Evolutionary conservation across 1,139 yeast species (phyloP).

Genomic region (Starmera stellimalicola): DNA sequence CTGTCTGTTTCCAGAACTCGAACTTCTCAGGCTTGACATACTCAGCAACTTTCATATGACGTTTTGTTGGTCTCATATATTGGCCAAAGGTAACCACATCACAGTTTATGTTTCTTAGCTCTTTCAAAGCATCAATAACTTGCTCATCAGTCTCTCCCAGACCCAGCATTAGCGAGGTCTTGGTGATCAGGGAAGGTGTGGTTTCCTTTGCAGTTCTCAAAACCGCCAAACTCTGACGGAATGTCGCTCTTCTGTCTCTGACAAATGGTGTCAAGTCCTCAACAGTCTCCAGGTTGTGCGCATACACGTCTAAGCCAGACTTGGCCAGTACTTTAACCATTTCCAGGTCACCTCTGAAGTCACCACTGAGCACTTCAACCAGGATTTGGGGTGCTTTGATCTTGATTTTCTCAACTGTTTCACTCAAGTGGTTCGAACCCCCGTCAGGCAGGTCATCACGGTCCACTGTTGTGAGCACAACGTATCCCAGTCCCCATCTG

Average conservation of each 20-base stretch:
- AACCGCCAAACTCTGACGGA: conserved; percentile 76
- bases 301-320: conserved; percentile 91
- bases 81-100: conserved; percentile 98
- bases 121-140: conserved; percentile 61
- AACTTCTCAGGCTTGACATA: conserved; percentile 93
- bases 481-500: conserved; percentile 98
- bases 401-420: conserved; percentile 79
- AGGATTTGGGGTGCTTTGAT: conserved; percentile 82
- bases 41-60: conserved; percentile 97
- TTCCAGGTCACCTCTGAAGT: conserved; percentile 81
- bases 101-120: conserved; percentile 66
- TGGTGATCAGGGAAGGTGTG: conserved; percentile 72
- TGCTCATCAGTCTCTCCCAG: conserved; percentile 95
- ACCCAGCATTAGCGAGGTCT: conserved; percentile 94
- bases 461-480: conserved; percentile 94
- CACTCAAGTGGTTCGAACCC: conserved; percentile 84
- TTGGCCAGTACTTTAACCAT: conserved; percentile 74
- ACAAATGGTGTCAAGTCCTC: conserved; percentile 92
- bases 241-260: conserved; percentile 94
- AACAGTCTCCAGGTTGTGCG: conserved; percentile 95
- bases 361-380: conserved; percentile 93
- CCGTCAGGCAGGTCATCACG: conserved; percentile 93
- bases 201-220: conserved; percentile 71
- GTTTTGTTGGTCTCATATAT: conserved; percentile 97
- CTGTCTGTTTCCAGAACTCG: conserved; percentile 84